Percentiles rank a stretch among this genome's conserved stretches.
Evolutionary conservation across 1,139 yeast genomes (phyloP).

Genomic region (Blastobotrys apis): DNA sequence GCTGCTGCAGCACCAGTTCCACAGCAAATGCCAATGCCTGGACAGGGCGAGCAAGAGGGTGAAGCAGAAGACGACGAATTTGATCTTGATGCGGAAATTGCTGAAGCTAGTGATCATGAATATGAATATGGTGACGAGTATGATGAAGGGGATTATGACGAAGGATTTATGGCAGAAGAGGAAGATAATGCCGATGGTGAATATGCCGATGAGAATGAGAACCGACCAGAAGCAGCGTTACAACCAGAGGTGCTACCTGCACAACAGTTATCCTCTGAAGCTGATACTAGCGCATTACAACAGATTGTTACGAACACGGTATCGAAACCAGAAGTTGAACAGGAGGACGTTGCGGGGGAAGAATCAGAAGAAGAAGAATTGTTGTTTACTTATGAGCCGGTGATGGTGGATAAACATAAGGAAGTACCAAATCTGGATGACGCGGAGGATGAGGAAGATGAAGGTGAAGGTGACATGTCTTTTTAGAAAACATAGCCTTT

Average conservation of each 20-base stretch:
- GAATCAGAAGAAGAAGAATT: slow-evolving; percentile 16
- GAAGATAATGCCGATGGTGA: no score
- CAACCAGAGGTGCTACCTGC: neutral
- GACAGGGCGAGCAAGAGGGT: slow-evolving; percentile 11
- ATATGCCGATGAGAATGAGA: slow-evolving; percentile 16
- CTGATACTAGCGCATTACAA: slow-evolving; percentile 3
- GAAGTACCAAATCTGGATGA: neutral
- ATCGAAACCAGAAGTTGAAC: slow-evolving; percentile 11
- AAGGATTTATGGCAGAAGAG: slow-evolving; percentile 18
- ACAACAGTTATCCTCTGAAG: neutral
- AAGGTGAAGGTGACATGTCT: slow-evolving; percentile 15
- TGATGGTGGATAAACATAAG: neutral
- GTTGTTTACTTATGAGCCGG: slow-evolving; percentile 10
- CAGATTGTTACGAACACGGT: slow-evolving; percentile 2
- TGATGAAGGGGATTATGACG: slow-evolving; percentile 18
- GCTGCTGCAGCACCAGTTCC: neutral
- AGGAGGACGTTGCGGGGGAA: slow-evolving; percentile 6
- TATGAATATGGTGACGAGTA: slow-evolving; percentile 22
- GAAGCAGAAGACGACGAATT: slow-evolving; percentile 16
- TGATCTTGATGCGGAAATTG: slow-evolving; percentile 23
- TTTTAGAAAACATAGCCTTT: slow-evolving; percentile 9
- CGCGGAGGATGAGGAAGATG: slow-evolving; percentile 1
- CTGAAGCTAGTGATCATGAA: slow-evolving; percentile 24
- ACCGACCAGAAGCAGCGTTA: neutral
- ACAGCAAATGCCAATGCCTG: neutral